phyloP scores from a whole-genome alignment of 2,329 filamentous ascomycete genomes.

The Microdochium bolleyi region DNA sequence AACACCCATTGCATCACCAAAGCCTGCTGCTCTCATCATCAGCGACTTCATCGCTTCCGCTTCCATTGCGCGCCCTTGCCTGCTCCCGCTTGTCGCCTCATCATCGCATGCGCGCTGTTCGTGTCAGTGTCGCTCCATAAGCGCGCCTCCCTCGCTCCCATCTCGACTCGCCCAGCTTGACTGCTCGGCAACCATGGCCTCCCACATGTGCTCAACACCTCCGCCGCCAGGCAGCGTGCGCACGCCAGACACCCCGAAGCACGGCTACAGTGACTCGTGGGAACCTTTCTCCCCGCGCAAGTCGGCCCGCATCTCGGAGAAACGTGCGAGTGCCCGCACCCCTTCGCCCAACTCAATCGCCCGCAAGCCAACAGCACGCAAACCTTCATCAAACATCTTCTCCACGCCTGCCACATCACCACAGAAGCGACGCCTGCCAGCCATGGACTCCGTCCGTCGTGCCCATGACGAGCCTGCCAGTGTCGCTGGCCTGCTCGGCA shows the following conservation, averaged over 20 bases:
- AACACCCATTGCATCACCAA: conserved; percentile 2
- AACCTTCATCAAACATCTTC: conserved; percentile 19
- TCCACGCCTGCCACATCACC: conserved; percentile 37
- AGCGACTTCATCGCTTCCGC: not conserved
- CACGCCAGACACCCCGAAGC: conserved; percentile 62
- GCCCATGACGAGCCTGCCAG: conserved; percentile 35
- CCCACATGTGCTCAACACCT: conserved; percentile 43
- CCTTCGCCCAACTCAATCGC: conserved; percentile 37
- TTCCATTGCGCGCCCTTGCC: not conserved
- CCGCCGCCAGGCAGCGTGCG: conserved; percentile 49
- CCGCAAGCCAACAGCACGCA: conserved; percentile 7
- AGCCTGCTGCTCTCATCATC: not conserved
- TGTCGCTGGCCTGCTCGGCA: conserved; percentile 32
- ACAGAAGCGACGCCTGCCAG: conserved; percentile 40
- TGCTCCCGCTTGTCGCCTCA: not conserved
- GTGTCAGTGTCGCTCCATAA: not conserved
- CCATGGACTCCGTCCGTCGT: conserved; percentile 38
- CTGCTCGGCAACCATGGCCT: conserved; percentile 23
- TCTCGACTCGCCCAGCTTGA: not conserved
- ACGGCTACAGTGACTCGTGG: conserved; percentile 61
- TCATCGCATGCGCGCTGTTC: not conserved
- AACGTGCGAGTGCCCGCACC: conserved; percentile 43
- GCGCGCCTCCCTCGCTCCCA: not conserved
- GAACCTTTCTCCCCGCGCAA: conserved; percentile 67
- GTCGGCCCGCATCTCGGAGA: conserved; percentile 55